Conservation (phyloP, 768 basidiomycete genomes). For the Trametes elegans region DNA sequence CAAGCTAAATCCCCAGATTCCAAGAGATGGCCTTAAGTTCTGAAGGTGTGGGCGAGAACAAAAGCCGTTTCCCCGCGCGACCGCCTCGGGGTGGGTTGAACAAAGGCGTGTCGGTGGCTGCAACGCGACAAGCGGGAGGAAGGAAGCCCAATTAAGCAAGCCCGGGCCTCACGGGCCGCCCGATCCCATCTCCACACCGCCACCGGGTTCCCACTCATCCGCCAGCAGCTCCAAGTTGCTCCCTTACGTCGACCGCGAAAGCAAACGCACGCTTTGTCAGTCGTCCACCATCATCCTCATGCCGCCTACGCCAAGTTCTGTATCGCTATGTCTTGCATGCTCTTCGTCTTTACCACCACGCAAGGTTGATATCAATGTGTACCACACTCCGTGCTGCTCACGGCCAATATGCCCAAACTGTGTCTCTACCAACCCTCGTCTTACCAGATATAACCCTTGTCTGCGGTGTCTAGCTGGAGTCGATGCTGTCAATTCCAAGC, state of each 20-base stretch:
- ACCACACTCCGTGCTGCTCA: conserved; percentile 61
- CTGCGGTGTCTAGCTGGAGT: conserved; percentile 61
- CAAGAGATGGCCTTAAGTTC: too few relatives aligned
- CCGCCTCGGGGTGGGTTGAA: not conserved
- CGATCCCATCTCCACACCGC: conserved; percentile 10
- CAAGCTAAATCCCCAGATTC: too few relatives aligned
- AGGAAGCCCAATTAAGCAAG: conserved; percentile 7
- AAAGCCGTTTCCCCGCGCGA: not conserved
- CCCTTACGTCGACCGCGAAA: not conserved
- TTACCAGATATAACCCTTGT: conserved; percentile 70
- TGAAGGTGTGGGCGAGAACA: not conserved
- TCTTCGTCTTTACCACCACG: conserved; percentile 29
- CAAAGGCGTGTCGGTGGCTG: conserved; percentile 10
- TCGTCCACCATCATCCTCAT: not conserved
- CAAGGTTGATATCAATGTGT: conserved; percentile 28
- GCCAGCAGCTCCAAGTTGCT: not conserved
- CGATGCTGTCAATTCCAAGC: conserved; percentile 15
- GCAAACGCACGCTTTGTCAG: not conserved
- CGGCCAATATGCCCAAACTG: conserved; percentile 66
- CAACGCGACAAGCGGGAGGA: not conserved
- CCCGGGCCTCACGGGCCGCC: not conserved
- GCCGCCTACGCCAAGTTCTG: not conserved
- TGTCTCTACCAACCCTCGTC: conserved; percentile 55
- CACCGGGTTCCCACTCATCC: not conserved
- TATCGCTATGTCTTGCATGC: conserved; percentile 28